Evolutionary conservation across 257 asterid genomes (phyloP).

Genomic region (Sherardia arvensis): DNA sequence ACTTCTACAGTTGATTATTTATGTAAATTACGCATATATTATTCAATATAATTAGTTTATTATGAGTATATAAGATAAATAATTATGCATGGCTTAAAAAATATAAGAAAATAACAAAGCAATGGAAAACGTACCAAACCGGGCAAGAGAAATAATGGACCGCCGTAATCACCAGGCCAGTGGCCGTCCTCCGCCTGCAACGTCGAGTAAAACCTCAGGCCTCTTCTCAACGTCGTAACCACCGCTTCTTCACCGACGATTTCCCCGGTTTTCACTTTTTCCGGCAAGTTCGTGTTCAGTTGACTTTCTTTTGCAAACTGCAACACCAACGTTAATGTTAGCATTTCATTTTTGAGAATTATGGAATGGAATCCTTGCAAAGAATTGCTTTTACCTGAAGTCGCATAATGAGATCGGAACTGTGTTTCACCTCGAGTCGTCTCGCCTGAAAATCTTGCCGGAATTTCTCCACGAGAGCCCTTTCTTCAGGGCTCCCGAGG

Average conservation of each 20-base stretch:
- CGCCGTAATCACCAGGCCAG: conserved; percentile 77
- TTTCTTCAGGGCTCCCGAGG: conserved; percentile 26
- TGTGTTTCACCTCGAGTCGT: conserved; percentile 28
- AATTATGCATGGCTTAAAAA: no score
- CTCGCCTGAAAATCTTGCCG: conserved; percentile 21
- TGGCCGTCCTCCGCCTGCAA: conserved; percentile 73
- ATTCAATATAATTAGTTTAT: no score
- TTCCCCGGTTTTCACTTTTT: conserved; percentile 22
- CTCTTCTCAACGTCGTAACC: conserved; percentile 33
- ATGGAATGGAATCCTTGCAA: no score
- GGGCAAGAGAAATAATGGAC: conserved; percentile 68
- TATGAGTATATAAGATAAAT: no score
- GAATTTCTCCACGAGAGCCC: conserved; percentile 20
- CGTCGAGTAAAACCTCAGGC: conserved; percentile 36
- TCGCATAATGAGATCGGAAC: conserved; percentile 38
- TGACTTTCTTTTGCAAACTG: conserved; percentile 37
- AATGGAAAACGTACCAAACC: conserved; percentile 39
- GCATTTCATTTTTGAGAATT: no score
- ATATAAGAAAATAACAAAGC: no score
- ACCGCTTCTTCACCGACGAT: conserved; percentile 40
- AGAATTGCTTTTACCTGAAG: conserved; percentile 25
- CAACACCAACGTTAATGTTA: background rate
- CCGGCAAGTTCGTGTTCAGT: conserved; percentile 8
- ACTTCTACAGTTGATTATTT: no score
- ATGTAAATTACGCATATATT: no score